Conservation (phyloP, 306 rosid genomes). For the apple (Malus domestica) region DNA sequence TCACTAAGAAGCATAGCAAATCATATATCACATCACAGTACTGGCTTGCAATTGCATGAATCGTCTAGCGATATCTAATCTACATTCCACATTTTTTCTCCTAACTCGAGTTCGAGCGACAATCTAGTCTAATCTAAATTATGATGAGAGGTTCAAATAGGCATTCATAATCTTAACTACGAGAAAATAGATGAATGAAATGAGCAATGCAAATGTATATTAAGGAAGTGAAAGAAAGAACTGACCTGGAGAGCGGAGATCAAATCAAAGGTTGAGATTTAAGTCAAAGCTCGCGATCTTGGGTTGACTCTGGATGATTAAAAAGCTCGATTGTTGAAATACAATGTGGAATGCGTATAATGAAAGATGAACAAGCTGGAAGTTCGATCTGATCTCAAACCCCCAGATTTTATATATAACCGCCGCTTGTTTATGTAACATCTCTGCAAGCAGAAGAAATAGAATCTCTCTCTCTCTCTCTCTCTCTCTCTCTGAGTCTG, state of each 20-base stretch:
- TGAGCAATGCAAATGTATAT: not conserved
- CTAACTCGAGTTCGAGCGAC: too few relatives aligned
- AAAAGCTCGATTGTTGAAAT: too few relatives aligned
- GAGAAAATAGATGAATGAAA: not conserved
- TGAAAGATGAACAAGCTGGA: not conserved
- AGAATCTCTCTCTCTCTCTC: not conserved
- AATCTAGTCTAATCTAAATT: too few relatives aligned
- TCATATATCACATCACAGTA: too few relatives aligned
- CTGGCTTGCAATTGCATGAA: too few relatives aligned
- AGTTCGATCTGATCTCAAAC: constrained; percentile 19
- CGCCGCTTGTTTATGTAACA: not conserved
- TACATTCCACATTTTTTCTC: too few relatives aligned
- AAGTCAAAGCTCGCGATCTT: too few relatives aligned
- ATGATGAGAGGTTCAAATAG: too few relatives aligned
- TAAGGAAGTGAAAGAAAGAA: not conserved
- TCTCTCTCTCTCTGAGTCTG: not conserved
- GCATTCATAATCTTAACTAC: too few relatives aligned
- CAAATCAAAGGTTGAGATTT: not conserved
- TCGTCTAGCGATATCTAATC: too few relatives aligned
- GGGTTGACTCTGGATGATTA: too few relatives aligned
- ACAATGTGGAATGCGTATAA: not conserved
- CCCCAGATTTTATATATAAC: not conserved
- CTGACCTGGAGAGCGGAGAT: not conserved
- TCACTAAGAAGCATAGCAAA: too few relatives aligned
- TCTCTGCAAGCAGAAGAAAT: not conserved